Conservation (phyloP, 2,329 filamentous ascomycete genomes). For the Orbilia brochopaga region DNA sequence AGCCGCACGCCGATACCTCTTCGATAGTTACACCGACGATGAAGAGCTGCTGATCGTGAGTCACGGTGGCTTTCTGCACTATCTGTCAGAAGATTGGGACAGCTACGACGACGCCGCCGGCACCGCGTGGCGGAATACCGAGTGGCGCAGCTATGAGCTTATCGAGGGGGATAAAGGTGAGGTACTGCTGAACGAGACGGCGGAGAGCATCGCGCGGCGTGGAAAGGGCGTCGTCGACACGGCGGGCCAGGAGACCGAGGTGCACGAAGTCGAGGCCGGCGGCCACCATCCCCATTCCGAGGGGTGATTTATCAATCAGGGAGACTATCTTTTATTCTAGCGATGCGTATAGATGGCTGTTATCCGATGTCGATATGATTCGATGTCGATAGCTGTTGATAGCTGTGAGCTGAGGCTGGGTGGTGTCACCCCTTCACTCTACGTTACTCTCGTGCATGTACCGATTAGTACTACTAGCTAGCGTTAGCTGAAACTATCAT, state of each 20-base stretch:
- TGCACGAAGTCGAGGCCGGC: slow-evolving; percentile 23
- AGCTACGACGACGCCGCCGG: slow-evolving; percentile 32
- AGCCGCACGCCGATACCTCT: slow-evolving; percentile 22
- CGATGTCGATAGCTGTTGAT: too few species aligned
- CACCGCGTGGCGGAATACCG: slow-evolving; percentile 53
- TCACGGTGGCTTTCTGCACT: slow-evolving; percentile 52
- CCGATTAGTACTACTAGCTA: too few species aligned
- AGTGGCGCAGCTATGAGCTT: slow-evolving; percentile 53
- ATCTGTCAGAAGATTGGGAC: slow-evolving; percentile 53
- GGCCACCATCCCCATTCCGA: slow-evolving; percentile 8
- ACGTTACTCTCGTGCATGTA: too few species aligned
- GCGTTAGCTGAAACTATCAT: too few species aligned
- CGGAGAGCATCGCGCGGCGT: slow-evolving; percentile 48
- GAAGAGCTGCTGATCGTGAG: slow-evolving; percentile 29
- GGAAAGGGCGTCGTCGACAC: not conserved
- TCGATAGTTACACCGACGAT: slow-evolving; percentile 2
- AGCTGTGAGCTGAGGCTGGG: too few species aligned
- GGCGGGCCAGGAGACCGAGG: slow-evolving; percentile 20
- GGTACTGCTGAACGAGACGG: slow-evolving; percentile 52
- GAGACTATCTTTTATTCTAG: too few species aligned
- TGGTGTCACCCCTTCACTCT: too few species aligned
- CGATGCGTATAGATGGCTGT: too few species aligned
- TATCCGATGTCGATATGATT: too few species aligned
- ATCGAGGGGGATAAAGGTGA: slow-evolving; percentile 9
- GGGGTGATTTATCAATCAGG: not conserved